Evolutionary conservation across 768 basidiomycete species (phyloP).

Genomic region (Podaxis sp.): DNA sequence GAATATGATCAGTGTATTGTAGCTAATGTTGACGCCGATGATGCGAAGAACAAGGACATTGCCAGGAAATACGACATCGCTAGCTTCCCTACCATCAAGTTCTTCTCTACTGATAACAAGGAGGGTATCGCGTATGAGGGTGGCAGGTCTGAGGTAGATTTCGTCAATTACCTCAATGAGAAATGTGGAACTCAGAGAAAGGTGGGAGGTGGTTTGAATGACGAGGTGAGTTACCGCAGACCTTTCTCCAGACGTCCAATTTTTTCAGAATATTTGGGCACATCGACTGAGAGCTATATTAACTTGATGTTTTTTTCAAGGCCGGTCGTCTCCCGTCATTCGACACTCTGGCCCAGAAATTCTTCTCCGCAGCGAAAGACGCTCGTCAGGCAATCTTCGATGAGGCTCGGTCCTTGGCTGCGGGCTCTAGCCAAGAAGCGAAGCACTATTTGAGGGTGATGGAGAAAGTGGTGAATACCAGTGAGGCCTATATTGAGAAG

Average conservation of each 20-base stretch:
- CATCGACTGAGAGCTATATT: not conserved
- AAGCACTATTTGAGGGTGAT: constrained; percentile 88
- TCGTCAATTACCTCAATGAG: constrained; percentile 80
- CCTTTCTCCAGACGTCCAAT: not conserved
- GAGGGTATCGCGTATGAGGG: constrained; percentile 67
- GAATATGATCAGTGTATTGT: constrained; percentile 67
- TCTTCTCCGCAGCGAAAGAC: constrained; percentile 60
- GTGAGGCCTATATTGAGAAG: constrained; percentile 79
- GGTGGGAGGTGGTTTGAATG: constrained; percentile 77
- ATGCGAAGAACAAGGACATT: constrained; percentile 71
- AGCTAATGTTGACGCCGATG: constrained; percentile 90
- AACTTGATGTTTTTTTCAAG: constrained; percentile 34
- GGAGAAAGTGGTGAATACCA: constrained; percentile 76
- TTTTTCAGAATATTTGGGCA: no score
- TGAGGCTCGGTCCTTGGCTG: constrained; percentile 58
- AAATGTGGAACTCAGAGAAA: constrained; percentile 85
- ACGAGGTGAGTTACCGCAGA: constrained; percentile 44
- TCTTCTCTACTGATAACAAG: constrained; percentile 78
- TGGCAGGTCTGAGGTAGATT: constrained; percentile 69
- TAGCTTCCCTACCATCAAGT: constrained; percentile 93
- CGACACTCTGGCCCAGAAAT: constrained; percentile 75
- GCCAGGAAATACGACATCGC: constrained; percentile 69
- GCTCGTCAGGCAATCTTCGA: constrained; percentile 62
- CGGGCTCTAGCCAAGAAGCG: constrained; percentile 49
- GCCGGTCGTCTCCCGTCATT: constrained; percentile 81